phyloP scores from a whole-genome alignment of 2,329 filamentous ascomycete species.

The Fusarium ramigenum region DNA sequence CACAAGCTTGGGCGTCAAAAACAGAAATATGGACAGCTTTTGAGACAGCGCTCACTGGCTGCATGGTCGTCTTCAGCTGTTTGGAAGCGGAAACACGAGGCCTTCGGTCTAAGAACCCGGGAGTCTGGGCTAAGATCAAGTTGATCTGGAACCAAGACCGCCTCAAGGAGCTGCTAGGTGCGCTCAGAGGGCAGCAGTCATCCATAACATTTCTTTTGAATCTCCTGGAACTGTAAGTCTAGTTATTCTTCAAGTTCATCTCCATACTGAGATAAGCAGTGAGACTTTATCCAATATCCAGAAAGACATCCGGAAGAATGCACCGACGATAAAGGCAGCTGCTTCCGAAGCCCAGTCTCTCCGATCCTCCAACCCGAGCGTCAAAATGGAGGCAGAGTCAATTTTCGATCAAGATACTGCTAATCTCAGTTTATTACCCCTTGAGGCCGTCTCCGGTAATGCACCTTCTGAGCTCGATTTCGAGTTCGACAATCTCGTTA shows the following conservation, averaged over 20 bases:
- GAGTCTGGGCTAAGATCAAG: background rate
- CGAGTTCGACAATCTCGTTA: rapidly evolving
- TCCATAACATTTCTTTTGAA: background rate
- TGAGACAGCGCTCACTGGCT: background rate
- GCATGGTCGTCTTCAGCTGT: constrained; percentile 8
- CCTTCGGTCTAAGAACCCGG: background rate
- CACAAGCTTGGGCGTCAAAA: background rate
- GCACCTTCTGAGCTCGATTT: background rate
- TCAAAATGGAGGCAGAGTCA: rapidly evolving
- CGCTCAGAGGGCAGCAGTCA: background rate
- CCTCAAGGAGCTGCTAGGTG: background rate
- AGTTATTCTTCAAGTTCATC: rapidly evolving
- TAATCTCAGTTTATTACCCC: rapidly evolving
- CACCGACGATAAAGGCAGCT: rapidly evolving
- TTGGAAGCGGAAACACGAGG: background rate
- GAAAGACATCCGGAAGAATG: rapidly evolving
- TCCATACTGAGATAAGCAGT: too few relatives aligned
- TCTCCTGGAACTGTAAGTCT: background rate
- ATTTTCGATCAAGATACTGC: rapidly evolving
- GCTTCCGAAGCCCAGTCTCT: rapidly evolving
- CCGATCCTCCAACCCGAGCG: rapidly evolving
- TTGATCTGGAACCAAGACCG: constrained; percentile 15
- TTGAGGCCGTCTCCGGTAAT: rapidly evolving
- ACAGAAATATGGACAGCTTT: background rate
- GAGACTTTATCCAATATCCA: background rate